Conservation (phyloP, 2,329 filamentous ascomycete species). For the Calonectria pseudoreteaudii region DNA sequence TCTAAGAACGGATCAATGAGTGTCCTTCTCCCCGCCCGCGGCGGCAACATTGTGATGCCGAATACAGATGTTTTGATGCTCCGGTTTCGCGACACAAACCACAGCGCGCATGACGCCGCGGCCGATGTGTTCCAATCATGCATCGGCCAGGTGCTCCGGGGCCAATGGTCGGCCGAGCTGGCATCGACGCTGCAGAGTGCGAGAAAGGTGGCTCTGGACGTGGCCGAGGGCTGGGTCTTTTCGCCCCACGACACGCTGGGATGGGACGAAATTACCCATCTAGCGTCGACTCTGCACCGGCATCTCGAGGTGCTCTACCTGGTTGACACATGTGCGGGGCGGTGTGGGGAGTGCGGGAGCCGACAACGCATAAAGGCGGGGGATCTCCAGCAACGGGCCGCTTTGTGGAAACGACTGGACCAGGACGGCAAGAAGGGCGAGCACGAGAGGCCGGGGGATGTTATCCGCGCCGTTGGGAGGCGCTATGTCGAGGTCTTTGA, state of each 20-base stretch:
- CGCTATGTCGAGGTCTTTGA: conserved; percentile 49
- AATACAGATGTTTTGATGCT: conserved; percentile 45
- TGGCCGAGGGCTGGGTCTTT: conserved; percentile 41
- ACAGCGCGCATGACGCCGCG: conserved; percentile 19
- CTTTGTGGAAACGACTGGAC: conserved; percentile 39
- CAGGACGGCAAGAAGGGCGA: conserved; percentile 26
- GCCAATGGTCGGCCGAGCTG: conserved; percentile 45
- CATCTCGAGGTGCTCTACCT: conserved; percentile 47
- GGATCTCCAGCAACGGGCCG: conserved; percentile 31
- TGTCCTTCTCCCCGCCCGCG: conserved; percentile 41
- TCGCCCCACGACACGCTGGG: conserved; percentile 29
- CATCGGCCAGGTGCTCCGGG: conserved; percentile 42
- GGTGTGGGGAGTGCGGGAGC: conserved; percentile 37
- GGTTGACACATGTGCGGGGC: conserved; percentile 44
- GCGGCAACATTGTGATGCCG: conserved; percentile 38
- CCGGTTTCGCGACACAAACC: conserved; percentile 38
- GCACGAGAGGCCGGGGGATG: conserved; percentile 37
- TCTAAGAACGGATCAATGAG: conserved; percentile 28
- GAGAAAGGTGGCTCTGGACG: conserved; percentile 43
- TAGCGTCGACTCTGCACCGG: conserved; percentile 45
- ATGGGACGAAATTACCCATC: conserved; percentile 43
- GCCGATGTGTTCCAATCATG: conserved; percentile 32
- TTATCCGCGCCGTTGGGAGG: conserved; percentile 45
- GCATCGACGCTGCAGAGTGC: conserved; percentile 40
- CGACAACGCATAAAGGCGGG: conserved; percentile 19